A percentile compares a stretch with the other conserved stretches of the same genome.
Evolutionary conservation across 805 yeast genomes (phyloP).

Genomic region (Kluyveromyces siamensis): DNA sequence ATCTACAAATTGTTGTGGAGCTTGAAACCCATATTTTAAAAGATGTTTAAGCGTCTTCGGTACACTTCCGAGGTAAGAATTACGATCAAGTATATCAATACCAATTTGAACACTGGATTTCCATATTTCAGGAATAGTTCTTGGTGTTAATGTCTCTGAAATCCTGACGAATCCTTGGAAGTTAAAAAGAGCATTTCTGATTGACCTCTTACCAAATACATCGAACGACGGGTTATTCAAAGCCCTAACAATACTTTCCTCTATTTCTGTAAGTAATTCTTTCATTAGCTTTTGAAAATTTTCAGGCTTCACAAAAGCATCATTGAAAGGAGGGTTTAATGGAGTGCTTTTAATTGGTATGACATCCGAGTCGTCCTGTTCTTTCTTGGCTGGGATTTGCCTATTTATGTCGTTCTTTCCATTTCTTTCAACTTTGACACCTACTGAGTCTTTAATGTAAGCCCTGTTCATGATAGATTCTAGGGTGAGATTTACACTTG

Average conservation of each 20-base stretch:
- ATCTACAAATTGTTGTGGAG: constrained; percentile 2
- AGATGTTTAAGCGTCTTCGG: not conserved
- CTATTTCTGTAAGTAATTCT: not conserved
- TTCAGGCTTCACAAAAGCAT: not conserved
- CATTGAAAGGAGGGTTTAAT: not conserved
- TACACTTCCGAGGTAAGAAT: not conserved
- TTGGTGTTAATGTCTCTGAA: not conserved
- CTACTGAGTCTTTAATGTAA: not conserved
- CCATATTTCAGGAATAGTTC: not conserved
- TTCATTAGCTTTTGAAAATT: not conserved
- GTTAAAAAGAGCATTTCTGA: not conserved
- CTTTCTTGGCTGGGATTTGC: not conserved
- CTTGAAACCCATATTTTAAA: not conserved
- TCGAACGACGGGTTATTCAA: not conserved
- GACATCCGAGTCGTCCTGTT: not conserved
- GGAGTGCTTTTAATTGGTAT: not conserved
- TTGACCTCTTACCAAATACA: not conserved
- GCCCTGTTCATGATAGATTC: not conserved
- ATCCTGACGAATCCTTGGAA: not conserved
- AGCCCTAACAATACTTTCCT: not conserved
- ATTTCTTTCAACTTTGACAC: not conserved
- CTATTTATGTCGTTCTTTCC: not conserved
- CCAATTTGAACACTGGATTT: constrained; percentile 1
- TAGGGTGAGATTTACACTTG: not conserved
- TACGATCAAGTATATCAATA: constrained; percentile 1